A percentile compares a stretch with the other conserved stretches of the same genome.
Evolutionary conservation across 164 flowering plant species (phyloP).

Genomic region (Magnolia officinalis): DNA sequence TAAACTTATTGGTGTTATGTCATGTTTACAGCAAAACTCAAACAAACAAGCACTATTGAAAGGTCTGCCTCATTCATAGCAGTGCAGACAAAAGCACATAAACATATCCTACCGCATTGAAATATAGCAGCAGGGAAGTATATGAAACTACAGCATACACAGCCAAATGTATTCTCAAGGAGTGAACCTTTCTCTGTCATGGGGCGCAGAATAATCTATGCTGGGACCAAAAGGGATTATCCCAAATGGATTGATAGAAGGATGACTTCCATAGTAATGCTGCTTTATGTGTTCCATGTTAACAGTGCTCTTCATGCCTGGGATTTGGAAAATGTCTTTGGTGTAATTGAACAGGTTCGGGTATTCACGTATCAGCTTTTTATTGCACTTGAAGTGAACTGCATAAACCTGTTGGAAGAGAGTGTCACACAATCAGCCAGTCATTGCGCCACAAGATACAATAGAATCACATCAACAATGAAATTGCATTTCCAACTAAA

Average conservation of each 20-base stretch:
- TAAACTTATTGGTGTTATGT: no score
- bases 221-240: conserved; percentile 72
- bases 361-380: conserved; percentile 74
- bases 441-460: not conserved
- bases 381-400: conserved; percentile 97
- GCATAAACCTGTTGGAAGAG: conserved; percentile 63
- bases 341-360: conserved; percentile 85
- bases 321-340: conserved; percentile 78
- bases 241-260: conserved; percentile 78
- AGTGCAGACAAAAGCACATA: not conserved
- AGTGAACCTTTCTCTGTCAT: conserved; percentile 65
- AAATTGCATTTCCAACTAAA: not conserved
- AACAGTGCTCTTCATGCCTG: conserved; percentile 74
- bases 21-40: not conserved
- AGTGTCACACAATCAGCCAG: not conserved
- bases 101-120: not conserved
- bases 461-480: not conserved
- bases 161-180: conserved; percentile 12
- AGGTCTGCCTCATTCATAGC: not conserved
- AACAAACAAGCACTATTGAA: not conserved
- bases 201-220: conserved; percentile 63
- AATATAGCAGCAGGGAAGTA: not conserved
- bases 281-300: conserved; percentile 86
- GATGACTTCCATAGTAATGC: conserved; percentile 95
- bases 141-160: not conserved